phyloP scores from a whole-genome alignment of 805 yeast genomes.

The Candida fluviatilis region DNA sequence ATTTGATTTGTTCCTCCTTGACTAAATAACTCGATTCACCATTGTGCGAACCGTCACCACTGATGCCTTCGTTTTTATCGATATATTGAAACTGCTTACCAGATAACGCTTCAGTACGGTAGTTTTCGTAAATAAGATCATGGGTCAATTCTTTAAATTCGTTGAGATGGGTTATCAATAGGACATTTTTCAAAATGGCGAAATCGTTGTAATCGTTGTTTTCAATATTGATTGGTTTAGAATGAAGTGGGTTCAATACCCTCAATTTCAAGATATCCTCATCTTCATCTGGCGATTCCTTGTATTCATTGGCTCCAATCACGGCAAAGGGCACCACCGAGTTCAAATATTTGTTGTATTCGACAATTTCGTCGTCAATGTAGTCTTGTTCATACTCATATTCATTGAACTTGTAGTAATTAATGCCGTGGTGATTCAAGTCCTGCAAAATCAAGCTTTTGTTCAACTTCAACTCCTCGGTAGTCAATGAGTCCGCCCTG shows the following conservation, averaged over 20 bases:
- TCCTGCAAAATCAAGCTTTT: slow-evolving; percentile 75
- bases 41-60: slow-evolving; percentile 9
- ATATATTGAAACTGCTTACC: slow-evolving; percentile 49
- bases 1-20: slow-evolving; percentile 84
- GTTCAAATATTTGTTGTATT: slow-evolving; percentile 61
- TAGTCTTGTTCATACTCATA: slow-evolving; percentile 49
- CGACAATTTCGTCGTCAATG: slow-evolving; percentile 60
- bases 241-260: slow-evolving; percentile 42
- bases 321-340: slow-evolving; percentile 63
- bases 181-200: slow-evolving; percentile 70
- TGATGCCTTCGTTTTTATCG: slow-evolving; percentile 6
- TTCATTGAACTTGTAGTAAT: slow-evolving; percentile 68
- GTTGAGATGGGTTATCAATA: slow-evolving; percentile 78
- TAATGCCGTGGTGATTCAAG: slow-evolving; percentile 63
- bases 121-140: slow-evolving; percentile 80
- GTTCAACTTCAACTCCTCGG: slow-evolving; percentile 52
- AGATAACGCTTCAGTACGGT: slow-evolving; percentile 81
- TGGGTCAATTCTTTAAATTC: slow-evolving; percentile 88
- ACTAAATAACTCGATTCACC: slow-evolving; percentile 32
- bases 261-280: slow-evolving; percentile 50
- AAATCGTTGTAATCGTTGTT: slow-evolving; percentile 78
- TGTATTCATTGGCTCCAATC: slow-evolving; percentile 64
- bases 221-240: slow-evolving; percentile 57
- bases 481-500: slow-evolving; percentile 41
- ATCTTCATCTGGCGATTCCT: slow-evolving; percentile 34